Percentiles rank a stretch among this genome's conserved stretches.
Conservation (phyloP, 75 land plant species). For the Selaginella tamariscina region DNA sequence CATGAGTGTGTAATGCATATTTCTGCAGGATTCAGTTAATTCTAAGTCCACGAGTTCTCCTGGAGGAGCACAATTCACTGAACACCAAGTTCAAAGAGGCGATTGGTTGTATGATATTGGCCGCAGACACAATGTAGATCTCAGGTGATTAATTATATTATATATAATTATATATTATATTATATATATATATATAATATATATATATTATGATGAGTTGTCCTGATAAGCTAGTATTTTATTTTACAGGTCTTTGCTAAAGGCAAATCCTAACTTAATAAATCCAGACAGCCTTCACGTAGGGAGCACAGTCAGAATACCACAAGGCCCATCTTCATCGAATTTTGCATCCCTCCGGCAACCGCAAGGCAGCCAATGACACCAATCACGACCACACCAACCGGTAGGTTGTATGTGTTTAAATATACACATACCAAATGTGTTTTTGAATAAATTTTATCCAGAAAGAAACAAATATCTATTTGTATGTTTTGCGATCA, state of each 20-base stretch:
- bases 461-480: neutral
- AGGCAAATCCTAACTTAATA: conserved; percentile 26
- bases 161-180: too few relatives aligned
- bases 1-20: too few relatives aligned
- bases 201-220: too few relatives aligned
- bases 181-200: too few relatives aligned
- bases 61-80: conserved; percentile 20
- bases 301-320: conserved; percentile 25
- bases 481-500: neutral
- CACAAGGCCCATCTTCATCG: neutral
- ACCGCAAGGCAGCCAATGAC: conserved; percentile 9
- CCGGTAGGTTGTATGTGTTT: too few relatives aligned
- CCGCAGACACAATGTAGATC: conserved; percentile 28
- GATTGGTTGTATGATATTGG: conserved; percentile 30
- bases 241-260: conserved; percentile 25
- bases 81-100: conserved; percentile 28
- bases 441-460: too few relatives aligned
- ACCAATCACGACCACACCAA: neutral
- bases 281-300: conserved; percentile 25
- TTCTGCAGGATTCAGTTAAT: too few relatives aligned
- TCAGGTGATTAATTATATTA: conserved; percentile 14
- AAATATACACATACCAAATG: too few relatives aligned
- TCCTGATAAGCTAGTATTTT: neutral
- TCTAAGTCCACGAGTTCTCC: too few relatives aligned
- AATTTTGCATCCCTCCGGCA: conserved; percentile 9